Base-by-base conservation (phyloP, 2,329 filamentous ascomycete species). In the Verticillium dahliae region DNA sequence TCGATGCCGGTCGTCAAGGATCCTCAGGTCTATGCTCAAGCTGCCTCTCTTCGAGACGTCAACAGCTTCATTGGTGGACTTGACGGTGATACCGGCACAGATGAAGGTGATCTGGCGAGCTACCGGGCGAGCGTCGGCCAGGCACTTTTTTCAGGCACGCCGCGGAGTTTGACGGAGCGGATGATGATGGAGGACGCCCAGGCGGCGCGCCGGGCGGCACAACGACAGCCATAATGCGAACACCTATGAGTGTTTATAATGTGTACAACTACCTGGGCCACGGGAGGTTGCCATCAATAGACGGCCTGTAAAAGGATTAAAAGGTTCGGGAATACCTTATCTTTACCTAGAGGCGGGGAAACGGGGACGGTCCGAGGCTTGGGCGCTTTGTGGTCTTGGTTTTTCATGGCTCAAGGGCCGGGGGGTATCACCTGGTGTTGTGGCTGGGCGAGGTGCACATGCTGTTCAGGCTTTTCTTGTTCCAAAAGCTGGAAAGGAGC, bases 61-160 rank as follows among this genome's bases (percentile, higher is more conserved):
- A 77, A 74, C 63, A 78, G 75, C 27, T 84, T 84, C 68, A 80
- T 85, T 9, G 83, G 82, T 1, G 81, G 81, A 55, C 69, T 85
- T 14, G 79, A 82, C 63, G 80, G 80, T n/a, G 74, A 77, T 61
- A 81, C 75, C 60, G 80, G 79, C 11, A 75, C 81, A 63, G 80
- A 82, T 60, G 77, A 80, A 56, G 74, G 69, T 50, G 76, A 77
- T 58, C 69, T 78, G 52, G 78, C 71, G 59, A 80, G 77, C 64
- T 81, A 78, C 63, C 76, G 75, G 31, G 75, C 72, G 35, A 76
- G 75, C 50, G 66, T 78, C 37, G 74, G 75, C 14, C 73, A 74
- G 33, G 64, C 71, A n/a, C 72, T 70, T 41, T 78, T 79, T 61
- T 74, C 70, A 22, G 77, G 77, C 39, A 78, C 77, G 31, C 78